phyloP scores from a whole-genome alignment of 1,139 yeast species.

The Blastobotrys petasosporus region DNA sequence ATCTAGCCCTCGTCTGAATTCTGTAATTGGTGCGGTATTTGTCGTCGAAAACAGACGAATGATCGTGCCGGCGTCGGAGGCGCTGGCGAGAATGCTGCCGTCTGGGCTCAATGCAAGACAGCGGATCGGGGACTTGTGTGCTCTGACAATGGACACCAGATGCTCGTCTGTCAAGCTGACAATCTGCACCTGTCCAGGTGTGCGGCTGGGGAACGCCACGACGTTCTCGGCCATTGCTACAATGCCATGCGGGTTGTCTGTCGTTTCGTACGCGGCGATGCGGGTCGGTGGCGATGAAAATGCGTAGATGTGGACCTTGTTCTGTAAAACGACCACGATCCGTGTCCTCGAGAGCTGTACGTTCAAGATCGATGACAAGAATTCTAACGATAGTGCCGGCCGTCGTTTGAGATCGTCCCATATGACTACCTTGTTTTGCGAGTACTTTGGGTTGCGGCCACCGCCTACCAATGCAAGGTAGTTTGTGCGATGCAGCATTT shows the following conservation, averaged over 20 bases:
- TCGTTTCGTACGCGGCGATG: conserved; percentile 66
- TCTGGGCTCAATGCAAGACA: conserved; percentile 61
- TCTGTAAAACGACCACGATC: conserved; percentile 63
- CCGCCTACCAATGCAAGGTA: conserved; percentile 88
- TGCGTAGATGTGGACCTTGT: conserved; percentile 67
- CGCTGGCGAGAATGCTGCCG: conserved; percentile 82
- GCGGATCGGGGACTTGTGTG: conserved; percentile 69
- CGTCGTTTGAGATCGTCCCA: conserved; percentile 89
- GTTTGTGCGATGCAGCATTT: conserved; percentile 86
- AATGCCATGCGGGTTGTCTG: conserved; percentile 59
- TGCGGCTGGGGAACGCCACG: conserved; percentile 61
- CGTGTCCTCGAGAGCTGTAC: conserved; percentile 70
- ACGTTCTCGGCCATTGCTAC: conserved; percentile 54
- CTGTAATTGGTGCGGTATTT: conserved; percentile 67
- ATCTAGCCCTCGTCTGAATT: conserved; percentile 85
- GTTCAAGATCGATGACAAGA: conserved; percentile 65
- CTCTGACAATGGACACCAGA: conserved; percentile 67
- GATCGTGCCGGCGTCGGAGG: conserved; percentile 82
- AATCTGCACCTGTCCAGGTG: conserved; percentile 69
- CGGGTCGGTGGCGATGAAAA: conserved; percentile 74
- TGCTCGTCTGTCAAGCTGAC: conserved; percentile 59
- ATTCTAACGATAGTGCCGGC: conserved; percentile 68
- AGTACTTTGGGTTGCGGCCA: conserved; percentile 69
- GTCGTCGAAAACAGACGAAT: conserved; percentile 72
- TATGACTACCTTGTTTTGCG: conserved; percentile 65